Evolutionary conservation across 805 yeast species (phyloP).

Genomic region (Jamesozyma jinghongensis): DNA sequence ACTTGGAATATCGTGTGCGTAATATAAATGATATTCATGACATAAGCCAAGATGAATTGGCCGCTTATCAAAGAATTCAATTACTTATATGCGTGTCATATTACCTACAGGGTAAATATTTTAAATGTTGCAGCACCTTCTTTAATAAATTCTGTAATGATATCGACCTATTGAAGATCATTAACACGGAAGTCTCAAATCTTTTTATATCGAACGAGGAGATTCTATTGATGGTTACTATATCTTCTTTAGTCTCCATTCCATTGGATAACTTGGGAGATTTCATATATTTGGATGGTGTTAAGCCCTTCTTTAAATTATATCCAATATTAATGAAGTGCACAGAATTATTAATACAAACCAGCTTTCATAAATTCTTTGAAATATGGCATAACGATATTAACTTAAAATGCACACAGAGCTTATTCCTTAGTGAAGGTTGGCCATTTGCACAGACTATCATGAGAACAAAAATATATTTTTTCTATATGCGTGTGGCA

Average conservation of each 20-base stretch:
- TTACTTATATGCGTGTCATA: conserved; percentile 12
- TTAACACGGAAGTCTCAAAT: neutral
- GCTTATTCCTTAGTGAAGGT: conserved; percentile 13
- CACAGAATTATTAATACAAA: conserved; percentile 14
- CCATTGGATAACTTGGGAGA: conserved; percentile 24
- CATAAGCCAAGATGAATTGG: conserved; percentile 6
- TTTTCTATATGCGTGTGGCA: conserved; percentile 24
- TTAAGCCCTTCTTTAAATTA: conserved; percentile 8
- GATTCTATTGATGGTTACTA: conserved; percentile 15
- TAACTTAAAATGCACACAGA: conserved; percentile 8
- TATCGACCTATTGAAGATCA: conserved; percentile 4
- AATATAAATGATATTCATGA: conserved; percentile 1
- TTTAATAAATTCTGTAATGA: conserved; percentile 13
- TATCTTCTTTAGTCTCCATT: conserved; percentile 19
- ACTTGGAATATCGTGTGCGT: conserved; percentile 16
- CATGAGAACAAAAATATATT: conserved; percentile 23
- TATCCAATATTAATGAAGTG: conserved; percentile 12
- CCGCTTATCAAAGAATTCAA: conserved; percentile 10
- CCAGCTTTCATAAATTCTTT: conserved; percentile 20
- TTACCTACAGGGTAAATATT: conserved; percentile 17
- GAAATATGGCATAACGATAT: conserved; percentile 19
- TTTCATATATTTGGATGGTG: conserved; percentile 16
- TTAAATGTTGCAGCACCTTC: conserved; percentile 16
- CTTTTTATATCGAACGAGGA: conserved; percentile 15
- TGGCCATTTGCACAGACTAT: conserved; percentile 15